phyloP scores from a whole-genome alignment of 2,329 filamentous ascomycete species.

The Fusarium sublunatum region DNA sequence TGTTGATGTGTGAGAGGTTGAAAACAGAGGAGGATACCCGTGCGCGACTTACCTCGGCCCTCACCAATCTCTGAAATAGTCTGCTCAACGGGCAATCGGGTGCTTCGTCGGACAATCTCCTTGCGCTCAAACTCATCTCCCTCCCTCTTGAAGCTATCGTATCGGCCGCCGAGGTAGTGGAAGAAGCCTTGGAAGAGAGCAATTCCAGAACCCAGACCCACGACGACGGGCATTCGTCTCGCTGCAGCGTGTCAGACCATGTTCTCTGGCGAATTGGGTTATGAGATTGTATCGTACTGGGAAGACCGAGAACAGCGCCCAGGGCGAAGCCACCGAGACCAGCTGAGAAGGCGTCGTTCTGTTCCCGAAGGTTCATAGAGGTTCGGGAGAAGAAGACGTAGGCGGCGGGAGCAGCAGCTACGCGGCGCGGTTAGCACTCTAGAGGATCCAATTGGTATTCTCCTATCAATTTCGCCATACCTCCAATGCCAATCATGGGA shows the following conservation, averaged over 20 bases:
- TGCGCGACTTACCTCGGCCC: constrained; percentile 75
- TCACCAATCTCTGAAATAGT: constrained; percentile 86
- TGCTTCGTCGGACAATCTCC: constrained; percentile 77
- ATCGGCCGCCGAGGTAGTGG: constrained; percentile 74
- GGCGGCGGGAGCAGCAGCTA: constrained; percentile 70
- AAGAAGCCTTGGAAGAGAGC: constrained; percentile 71
- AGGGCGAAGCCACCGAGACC: constrained; percentile 80
- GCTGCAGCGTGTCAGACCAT: constrained; percentile 46
- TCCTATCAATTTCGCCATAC: constrained; percentile 43
- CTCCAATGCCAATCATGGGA: constrained; percentile 70
- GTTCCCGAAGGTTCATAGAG: constrained; percentile 85
- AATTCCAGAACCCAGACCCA: constrained; percentile 72
- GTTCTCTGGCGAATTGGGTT: constrained; percentile 7
- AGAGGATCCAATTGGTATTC: constrained; percentile 33
- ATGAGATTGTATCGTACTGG: constrained; percentile 74
- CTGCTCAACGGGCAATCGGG: constrained; percentile 79
- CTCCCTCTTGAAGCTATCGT: constrained; percentile 63
- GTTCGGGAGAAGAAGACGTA: constrained; percentile 83
- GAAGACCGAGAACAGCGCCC: constrained; percentile 77
- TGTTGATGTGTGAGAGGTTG: constrained; percentile 53
- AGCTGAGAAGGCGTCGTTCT: constrained; percentile 81
- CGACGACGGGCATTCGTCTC: constrained; percentile 72
- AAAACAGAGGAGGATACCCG: not conserved
- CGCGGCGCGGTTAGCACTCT: constrained; percentile 53
- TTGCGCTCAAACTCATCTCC: constrained; percentile 80